Evolutionary conservation across 2,329 filamentous ascomycete species (phyloP).

Genomic region (Nigrospora oryzae): DNA sequence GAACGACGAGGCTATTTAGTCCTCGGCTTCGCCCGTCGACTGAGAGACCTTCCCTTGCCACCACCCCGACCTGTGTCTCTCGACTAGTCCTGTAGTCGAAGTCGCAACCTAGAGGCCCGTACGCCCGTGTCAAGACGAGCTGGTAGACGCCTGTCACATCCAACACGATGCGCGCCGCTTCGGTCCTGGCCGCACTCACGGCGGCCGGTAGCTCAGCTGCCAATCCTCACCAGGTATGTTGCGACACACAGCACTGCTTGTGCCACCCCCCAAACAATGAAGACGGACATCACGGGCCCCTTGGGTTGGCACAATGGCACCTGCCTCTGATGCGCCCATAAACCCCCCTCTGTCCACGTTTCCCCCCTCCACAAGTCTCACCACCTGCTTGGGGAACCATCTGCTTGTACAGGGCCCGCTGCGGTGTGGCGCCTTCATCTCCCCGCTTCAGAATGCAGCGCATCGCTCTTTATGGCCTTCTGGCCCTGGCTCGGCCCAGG

Average conservation of each 20-base stretch:
- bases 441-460: neutral
- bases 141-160: neutral
- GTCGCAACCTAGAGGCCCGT: no score
- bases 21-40: no score
- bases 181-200: conserved; percentile 1
- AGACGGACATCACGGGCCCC: neutral
- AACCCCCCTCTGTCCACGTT: neutral
- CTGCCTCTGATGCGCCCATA: neutral
- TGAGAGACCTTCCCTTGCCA: no score
- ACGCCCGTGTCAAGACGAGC: neutral
- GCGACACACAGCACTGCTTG: neutral
- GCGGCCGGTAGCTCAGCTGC: conserved; percentile 6
- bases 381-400: neutral
- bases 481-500: neutral
- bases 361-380: neutral
- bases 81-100: no score
- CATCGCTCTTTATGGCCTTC: neutral
- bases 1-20: no score
- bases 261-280: neutral
- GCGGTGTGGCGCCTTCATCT: neutral
- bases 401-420: neutral
- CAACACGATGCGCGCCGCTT: conserved; percentile 2
- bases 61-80: no score
- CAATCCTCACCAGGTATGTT: conserved; percentile 3
- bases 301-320: neutral